Evolutionary conservation across 139 green algal species (phyloP), one percentile per base, ranked within the genome.

Genomic region (Pseudopediastrum boryanum): DNA sequence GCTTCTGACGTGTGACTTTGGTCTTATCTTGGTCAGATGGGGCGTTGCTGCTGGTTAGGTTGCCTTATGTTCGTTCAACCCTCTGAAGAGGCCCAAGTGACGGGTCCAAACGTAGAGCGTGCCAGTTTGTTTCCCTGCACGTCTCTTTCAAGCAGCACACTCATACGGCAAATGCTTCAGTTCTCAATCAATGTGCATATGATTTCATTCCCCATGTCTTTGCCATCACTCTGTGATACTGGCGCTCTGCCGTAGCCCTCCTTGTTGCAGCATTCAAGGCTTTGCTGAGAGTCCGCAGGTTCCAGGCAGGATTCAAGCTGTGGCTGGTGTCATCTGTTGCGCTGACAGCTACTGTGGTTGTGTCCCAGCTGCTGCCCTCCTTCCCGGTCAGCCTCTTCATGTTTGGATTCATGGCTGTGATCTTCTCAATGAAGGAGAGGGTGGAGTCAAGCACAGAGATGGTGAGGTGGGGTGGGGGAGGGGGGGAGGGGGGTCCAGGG

Each of bases 361-460:
- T 77, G 27, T 42, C 70, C 3, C 25, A 43, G 35, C 19, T 9
- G 21, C 44, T 58, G 70, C 51, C 35, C 29, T 27, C 16, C 2
- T 52, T 67, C 51, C 41, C 69, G 2, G 38, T 52, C 35, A 77
- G 43, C 43, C 51, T 78, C 8, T 12, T 51, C 38, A 78, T 78
- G 71, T 78, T 78, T 78, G 71, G 71, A 0, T 78, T 69, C 54
- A 71, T 78, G 71, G 54, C 71, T 4, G 39, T 78, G 4, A 56
- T 78, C 0, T 78, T 78, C 52, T 70, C 56, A 16, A 78, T 78
- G 71, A 50, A 44, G 51, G 71, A 78, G 42, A n/a, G 71, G 8
- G 71, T 78, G 0, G 71, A 78, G 61, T 78, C 71, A 16, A 78
- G 71, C 41, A 46, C 29, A 23, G 71, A 78, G 39, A 78, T 70